Conservation (phyloP, 1,284 basidiomycete genomes). For the Testicularia cyperi region DNA sequence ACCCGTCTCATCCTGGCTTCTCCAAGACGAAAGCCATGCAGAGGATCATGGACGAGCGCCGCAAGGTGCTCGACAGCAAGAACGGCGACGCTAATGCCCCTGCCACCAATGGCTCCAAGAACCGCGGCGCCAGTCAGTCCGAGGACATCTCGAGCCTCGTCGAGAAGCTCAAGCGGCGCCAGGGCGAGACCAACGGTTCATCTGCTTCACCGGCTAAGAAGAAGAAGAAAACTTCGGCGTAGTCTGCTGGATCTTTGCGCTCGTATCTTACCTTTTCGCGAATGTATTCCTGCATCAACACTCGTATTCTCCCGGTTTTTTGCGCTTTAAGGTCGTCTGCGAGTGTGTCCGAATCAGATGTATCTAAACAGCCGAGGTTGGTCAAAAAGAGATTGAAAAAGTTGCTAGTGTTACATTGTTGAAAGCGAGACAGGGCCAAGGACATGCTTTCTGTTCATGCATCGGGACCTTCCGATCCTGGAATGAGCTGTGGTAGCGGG, state of each 20-base stretch:
- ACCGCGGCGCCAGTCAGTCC: background rate
- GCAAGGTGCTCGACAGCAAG: conserved; percentile 15
- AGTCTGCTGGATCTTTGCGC: no score
- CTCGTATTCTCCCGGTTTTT: no score
- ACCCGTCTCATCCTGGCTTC: conserved; percentile 79
- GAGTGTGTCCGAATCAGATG: no score
- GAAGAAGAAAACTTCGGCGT: conserved; percentile 1
- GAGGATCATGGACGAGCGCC: conserved; percentile 47
- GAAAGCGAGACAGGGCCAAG: no score
- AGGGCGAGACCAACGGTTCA: background rate
- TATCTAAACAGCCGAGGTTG: no score
- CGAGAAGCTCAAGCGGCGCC: conserved; percentile 23
- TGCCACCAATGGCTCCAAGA: background rate
- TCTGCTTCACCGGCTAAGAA: background rate
- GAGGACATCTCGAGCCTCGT: conserved; percentile 18
- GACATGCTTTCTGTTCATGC: background rate
- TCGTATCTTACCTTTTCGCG: no score
- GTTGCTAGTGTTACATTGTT: background rate
- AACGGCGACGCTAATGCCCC: conserved; percentile 1
- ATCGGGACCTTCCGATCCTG: conserved; percentile 38
- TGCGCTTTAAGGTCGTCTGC: no score
- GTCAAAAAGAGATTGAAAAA: background rate
- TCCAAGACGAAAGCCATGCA: conserved; percentile 57
- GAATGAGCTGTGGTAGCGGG: conserved; percentile 26
- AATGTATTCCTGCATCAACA: no score